These are phyloP conservation scores for Picochlorum sp. DNA, from an alignment of 139 green algal species.

Conservation along the genomic window DNA sequence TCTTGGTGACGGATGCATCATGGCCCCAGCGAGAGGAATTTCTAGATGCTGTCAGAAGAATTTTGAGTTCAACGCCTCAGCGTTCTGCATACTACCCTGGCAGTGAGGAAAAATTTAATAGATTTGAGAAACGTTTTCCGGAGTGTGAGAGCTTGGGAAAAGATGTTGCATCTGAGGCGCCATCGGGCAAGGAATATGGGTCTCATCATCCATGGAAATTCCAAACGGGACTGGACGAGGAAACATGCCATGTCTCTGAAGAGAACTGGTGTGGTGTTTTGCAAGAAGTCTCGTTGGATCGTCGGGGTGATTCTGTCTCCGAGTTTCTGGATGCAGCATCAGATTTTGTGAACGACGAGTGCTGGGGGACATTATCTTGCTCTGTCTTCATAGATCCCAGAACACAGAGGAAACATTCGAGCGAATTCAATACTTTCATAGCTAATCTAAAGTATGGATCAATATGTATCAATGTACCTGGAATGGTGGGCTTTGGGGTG, in stretches of 20 bases:
- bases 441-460: conserved; percentile 57
- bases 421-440: conserved; percentile 44
- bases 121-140: conserved; percentile 32
- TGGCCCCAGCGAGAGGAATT: conserved; percentile 65
- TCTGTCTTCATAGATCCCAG: conserved; percentile 43
- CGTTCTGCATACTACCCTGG: conserved; percentile 57
- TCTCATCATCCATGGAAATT: conserved; percentile 32
- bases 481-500: conserved; percentile 40
- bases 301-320: conserved; percentile 20
- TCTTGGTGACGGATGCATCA: conserved; percentile 53
- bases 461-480: conserved; percentile 57
- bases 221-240: conserved; percentile 31
- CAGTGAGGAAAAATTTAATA: conserved; percentile 8
- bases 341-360: conserved; percentile 55
- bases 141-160: conserved; percentile 30
- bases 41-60: conserved; percentile 36
- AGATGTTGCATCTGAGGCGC: conserved; percentile 4
- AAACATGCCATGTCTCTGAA: conserved; percentile 29
- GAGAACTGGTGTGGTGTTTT: conserved; percentile 76
- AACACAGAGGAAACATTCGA: conserved; percentile 21
- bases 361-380: conserved; percentile 61
- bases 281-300: conserved; percentile 61
- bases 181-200: conserved; percentile 8
- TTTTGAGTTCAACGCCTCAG: conserved; percentile 16
- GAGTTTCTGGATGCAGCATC: conserved; percentile 47